phyloP scores from a whole-genome alignment of 2,329 filamentous ascomycete genomes.

The Ophiocordyceps robertsii region DNA sequence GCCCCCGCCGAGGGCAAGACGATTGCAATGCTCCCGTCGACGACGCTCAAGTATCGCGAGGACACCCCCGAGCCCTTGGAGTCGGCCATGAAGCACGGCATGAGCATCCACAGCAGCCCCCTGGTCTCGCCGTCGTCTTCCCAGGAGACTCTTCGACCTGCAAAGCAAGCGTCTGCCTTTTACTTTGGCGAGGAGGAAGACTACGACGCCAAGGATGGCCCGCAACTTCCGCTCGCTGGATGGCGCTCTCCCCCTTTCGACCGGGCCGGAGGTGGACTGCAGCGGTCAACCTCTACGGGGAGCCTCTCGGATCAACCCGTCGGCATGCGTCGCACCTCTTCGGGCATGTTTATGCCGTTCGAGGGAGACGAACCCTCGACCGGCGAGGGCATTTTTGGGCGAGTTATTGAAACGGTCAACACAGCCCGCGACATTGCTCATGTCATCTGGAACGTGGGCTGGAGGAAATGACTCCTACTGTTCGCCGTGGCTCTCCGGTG shows the following conservation, averaged over 20 bases:
- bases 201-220: slow-evolving; percentile 31
- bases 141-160: slow-evolving; percentile 66
- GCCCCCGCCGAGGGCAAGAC: slow-evolving; percentile 59
- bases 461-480: slow-evolving; percentile 28
- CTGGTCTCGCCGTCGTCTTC: slow-evolving; percentile 61
- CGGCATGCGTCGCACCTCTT: slow-evolving; percentile 64
- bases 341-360: slow-evolving; percentile 85
- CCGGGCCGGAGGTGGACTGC: slow-evolving; percentile 17
- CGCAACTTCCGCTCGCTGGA: slow-evolving; percentile 14
- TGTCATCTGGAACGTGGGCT: slow-evolving; percentile 60
- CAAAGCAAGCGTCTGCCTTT: slow-evolving; percentile 51
- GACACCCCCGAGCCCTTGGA: slow-evolving; percentile 57
- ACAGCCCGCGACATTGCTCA: slow-evolving; percentile 58
- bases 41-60: slow-evolving; percentile 71
- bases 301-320: slow-evolving; percentile 36
- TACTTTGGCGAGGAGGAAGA: slow-evolving; percentile 47
- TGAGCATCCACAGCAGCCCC: slow-evolving; percentile 30
- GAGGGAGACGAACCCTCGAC: slow-evolving; percentile 55
- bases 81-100: slow-evolving; percentile 49
- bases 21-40: slow-evolving; percentile 78
- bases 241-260: slow-evolving; percentile 18
- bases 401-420: slow-evolving; percentile 69
- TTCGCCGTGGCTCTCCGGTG: too few species aligned
- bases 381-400: slow-evolving; percentile 56
- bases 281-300: slow-evolving; percentile 33